Evolutionary conservation across 495 filamentous ascomycete species (phyloP).

Genomic region (Neurospora discreta): DNA sequence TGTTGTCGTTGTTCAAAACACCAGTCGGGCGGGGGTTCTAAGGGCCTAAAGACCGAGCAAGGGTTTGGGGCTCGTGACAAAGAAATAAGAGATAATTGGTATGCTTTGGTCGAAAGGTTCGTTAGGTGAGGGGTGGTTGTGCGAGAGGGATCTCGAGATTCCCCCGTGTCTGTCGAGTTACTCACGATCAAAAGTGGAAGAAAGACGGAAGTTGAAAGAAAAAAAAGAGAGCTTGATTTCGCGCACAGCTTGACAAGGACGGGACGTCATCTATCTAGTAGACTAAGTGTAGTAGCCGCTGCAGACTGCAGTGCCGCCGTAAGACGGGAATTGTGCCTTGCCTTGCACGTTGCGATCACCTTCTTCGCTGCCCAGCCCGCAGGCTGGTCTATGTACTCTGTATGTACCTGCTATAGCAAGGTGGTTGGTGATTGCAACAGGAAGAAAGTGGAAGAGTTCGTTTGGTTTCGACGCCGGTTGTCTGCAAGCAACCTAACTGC

Average conservation of each 20-base stretch:
- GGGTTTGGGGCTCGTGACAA: neutral
- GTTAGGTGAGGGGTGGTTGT: neutral
- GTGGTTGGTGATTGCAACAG: neutral
- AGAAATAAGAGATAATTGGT: neutral
- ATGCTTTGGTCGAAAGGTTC: neutral
- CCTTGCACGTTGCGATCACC: neutral
- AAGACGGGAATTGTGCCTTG: neutral
- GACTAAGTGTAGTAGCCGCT: neutral
- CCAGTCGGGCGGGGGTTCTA: neutral
- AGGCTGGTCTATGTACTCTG: too few relatives aligned
- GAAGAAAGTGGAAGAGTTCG: neutral
- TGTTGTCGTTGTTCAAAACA: neutral
- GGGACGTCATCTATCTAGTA: neutral
- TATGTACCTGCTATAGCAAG: neutral
- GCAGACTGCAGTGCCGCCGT: neutral
- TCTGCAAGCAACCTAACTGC: neutral
- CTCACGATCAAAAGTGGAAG: neutral
- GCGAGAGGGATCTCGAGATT: neutral
- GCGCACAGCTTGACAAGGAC: neutral
- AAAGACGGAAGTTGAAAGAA: neutral
- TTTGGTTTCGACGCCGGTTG: neutral
- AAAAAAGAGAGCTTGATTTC: neutral
- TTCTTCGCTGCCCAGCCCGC: neutral
- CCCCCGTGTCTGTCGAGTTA: neutral
- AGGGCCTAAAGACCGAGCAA: neutral